Base-by-base conservation (phyloP, 2,329 filamentous ascomycete species). In the Talaromyces sp. region DNA sequence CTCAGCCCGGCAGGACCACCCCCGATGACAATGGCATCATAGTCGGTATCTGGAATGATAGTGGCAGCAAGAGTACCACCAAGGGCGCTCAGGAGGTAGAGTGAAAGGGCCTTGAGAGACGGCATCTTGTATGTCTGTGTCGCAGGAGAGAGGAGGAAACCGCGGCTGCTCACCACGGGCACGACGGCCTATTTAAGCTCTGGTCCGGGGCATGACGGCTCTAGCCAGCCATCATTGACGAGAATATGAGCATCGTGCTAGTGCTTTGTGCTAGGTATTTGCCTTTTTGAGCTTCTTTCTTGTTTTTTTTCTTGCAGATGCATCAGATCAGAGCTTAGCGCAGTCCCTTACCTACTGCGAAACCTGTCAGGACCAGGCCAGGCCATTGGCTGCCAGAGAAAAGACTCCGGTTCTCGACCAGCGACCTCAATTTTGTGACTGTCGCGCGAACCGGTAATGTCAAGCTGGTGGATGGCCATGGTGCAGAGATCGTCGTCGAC, bases 1-100 rank as follows among this genome's bases (percentile, higher is more conserved):
- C 75, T 77, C 1, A 86, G 77, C 0, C 84, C 84, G 0, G 83
- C 73, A 2, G 84, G 84, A 1, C 84, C 84, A 38, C 84, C 84
- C 3, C 84, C 84, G 5, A 86, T 73, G 41, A 86, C 74, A 48
- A 86, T 77, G 60, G 79, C 83, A 72, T 86, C 84, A 65, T 81
- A 85, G 61, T 73, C 69, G 3, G 69, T 71, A 27, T 67, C 58
- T 10, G 48, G 48, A n/a, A 52, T 53, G 3, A 35, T 31, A 12
- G 59, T 57, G 5, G 50, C 57, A 17, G 57, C 51, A n/a, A 55
- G 2, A 1, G 21, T 12, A 26, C 35, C 3, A 14, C 19, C n/a
- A 19, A 55, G 17, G 19, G 53, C 26, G 52, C 51, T 41, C 52
- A 55, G 32, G 26, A 54, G n/a, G 29, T 46, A 24, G 31, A 55